Evolutionary conservation across 2,329 filamentous ascomycete genomes (phyloP).

Genomic region (Dactylellina haptotyla): DNA sequence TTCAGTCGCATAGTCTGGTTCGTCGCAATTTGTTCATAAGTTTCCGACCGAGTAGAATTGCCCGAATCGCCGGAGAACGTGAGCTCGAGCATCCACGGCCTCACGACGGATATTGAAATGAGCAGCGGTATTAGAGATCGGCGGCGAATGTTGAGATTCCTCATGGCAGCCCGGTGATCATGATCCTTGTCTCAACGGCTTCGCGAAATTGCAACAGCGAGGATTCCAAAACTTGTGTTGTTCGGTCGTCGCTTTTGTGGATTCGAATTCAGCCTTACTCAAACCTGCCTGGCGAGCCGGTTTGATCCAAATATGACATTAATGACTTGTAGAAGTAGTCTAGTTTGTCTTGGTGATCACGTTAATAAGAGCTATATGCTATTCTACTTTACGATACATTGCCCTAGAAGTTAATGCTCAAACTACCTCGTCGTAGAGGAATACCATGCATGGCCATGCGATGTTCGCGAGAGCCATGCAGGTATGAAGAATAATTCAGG

Average conservation of each 20-base stretch:
- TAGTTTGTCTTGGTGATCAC: background rate
- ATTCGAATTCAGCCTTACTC: too few species aligned
- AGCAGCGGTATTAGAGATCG: background rate
- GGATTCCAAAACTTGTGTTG: background rate
- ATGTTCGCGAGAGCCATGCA: too few species aligned
- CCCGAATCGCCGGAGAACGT: slow-evolving; percentile 17
- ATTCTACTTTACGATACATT: background rate
- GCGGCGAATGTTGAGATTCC: background rate
- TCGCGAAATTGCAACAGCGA: slow-evolving; percentile 22
- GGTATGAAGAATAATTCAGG: too few species aligned
- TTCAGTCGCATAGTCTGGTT: slow-evolving; percentile 9
- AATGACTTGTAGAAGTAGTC: too few species aligned
- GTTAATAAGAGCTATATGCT: slow-evolving; percentile 27
- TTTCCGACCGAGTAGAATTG: background rate
- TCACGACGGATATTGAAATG: background rate
- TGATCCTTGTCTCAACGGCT: too few species aligned
- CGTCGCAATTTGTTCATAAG: slow-evolving; percentile 23
- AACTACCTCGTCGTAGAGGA: slow-evolving; percentile 10
- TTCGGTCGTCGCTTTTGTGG: too few species aligned
- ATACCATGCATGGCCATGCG: background rate
- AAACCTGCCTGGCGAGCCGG: background rate
- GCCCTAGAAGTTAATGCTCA: background rate
- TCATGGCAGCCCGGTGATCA: background rate
- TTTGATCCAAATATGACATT: background rate
- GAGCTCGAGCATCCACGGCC: slow-evolving; percentile 30